A percentile compares a stretch with the other conserved stretches of the same genome.
Evolutionary conservation across 2,329 filamentous ascomycete genomes (phyloP).

Genomic region (Verticillium albo-atrum): DNA sequence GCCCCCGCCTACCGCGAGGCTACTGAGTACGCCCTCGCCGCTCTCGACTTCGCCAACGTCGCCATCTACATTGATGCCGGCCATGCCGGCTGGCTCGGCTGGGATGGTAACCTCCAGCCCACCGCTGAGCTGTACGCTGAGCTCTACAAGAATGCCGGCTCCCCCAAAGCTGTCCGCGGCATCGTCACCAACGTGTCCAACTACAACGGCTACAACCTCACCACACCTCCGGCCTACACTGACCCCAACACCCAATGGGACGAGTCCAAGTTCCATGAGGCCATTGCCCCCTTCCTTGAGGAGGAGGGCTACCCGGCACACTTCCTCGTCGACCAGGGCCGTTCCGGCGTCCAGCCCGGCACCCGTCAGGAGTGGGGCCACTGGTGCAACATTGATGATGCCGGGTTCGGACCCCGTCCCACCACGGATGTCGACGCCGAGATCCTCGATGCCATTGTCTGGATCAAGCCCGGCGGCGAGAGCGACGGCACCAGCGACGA

Average conservation of each 20-base stretch:
- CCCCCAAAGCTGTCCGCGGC: slow-evolving; percentile 27
- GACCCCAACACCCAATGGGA: slow-evolving; percentile 8
- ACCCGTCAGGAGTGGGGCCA: slow-evolving; percentile 49
- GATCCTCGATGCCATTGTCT: slow-evolving; percentile 52
- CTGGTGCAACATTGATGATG: slow-evolving; percentile 54
- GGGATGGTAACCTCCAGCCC: slow-evolving; percentile 21
- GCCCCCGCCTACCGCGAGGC: slow-evolving; percentile 22
- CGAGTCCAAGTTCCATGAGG: slow-evolving; percentile 12
- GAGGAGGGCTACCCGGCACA: slow-evolving; percentile 11
- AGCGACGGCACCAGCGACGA: slow-evolving; percentile 26
- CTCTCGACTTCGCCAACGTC: slow-evolving; percentile 29
- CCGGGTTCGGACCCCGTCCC: slow-evolving; percentile 50
- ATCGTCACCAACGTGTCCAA: slow-evolving; percentile 30
- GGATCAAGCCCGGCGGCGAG: slow-evolving; percentile 52
- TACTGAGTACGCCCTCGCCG: slow-evolving; percentile 26
- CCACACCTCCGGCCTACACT: slow-evolving; percentile 19
- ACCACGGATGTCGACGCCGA: slow-evolving; percentile 45
- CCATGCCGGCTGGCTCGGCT: slow-evolving; percentile 33
- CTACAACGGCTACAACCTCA: slow-evolving; percentile 22
- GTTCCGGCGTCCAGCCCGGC: slow-evolving; percentile 38
- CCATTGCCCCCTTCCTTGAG: slow-evolving; percentile 9
- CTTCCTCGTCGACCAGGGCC: slow-evolving; percentile 13
- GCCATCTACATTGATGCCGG: slow-evolving; percentile 31
- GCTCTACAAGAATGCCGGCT: slow-evolving; percentile 26
- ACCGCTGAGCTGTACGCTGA: slow-evolving; percentile 21